Percentiles rank a stretch among this genome's conserved stretches.
These are phyloP conservation scores for Syzygium malaccense DNA, from an alignment of 441 rosid species.

Conservation along the genomic window DNA sequence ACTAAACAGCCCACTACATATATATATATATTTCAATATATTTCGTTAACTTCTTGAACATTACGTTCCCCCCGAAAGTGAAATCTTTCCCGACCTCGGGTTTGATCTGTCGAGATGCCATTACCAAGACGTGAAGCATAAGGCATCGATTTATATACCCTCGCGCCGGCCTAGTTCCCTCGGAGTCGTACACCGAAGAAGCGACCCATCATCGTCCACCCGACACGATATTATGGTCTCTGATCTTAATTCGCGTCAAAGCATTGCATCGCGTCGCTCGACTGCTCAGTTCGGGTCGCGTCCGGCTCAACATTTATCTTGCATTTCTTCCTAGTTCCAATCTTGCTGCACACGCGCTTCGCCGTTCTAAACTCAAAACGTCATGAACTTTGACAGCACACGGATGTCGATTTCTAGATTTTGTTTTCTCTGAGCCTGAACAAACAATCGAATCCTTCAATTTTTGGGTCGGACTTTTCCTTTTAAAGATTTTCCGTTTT, in stretches of 20 bases:
- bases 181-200: background rate
- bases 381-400: fast-evolving
- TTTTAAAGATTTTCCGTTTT: background rate
- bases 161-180: no score
- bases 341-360: no score
- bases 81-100: background rate
- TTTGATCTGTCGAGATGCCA: background rate
- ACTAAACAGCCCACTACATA: background rate
- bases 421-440: background rate
- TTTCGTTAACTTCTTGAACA: background rate
- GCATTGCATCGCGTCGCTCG: background rate
- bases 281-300: background rate
- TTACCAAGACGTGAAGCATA: background rate
- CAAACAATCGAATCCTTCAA: background rate
- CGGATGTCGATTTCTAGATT: no score
- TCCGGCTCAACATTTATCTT: fast-evolving
- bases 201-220: background rate
- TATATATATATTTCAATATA: background rate
- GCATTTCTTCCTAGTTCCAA: background rate
- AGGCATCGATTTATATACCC: background rate
- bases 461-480: background rate
- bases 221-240: background rate
- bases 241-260: background rate
- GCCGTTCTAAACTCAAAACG: fast-evolving
- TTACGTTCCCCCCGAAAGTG: background rate